phyloP scores from a whole-genome alignment of 164 flowering plant genomes.

The Nymphaea thermarum region DNA sequence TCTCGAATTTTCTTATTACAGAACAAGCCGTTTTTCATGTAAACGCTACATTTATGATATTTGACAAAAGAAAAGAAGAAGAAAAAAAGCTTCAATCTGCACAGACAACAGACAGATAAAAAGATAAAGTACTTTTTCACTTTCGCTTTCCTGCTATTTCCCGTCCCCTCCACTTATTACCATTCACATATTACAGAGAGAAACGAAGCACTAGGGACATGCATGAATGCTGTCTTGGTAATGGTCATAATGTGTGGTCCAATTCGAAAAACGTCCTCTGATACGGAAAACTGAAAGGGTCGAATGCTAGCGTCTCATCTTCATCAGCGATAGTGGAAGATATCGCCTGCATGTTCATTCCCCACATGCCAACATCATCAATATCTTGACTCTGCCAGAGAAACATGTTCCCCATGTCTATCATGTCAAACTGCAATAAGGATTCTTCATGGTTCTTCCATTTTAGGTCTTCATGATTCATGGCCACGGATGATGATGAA shows the following conservation, averaged over 20 bases:
- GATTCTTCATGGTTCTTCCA: neutral
- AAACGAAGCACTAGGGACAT: neutral
- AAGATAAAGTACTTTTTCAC: neutral
- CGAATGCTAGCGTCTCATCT: conserved; percentile 13
- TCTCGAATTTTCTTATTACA: neutral
- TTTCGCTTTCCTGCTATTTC: neutral
- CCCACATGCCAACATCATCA: conserved; percentile 39
- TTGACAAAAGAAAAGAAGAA: too few relatives aligned
- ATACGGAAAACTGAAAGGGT: conserved; percentile 13
- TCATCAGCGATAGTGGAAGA: conserved; percentile 12
- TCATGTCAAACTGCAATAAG: conserved; percentile 21
- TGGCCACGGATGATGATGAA: conserved; percentile 16
- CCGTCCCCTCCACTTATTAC: neutral
- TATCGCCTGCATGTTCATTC: conserved; percentile 11
- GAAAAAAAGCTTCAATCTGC: neutral
- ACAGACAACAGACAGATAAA: neutral
- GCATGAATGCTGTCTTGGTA: neutral
- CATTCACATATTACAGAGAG: neutral
- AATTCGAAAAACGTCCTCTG: conserved; percentile 10
- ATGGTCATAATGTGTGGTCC: neutral
- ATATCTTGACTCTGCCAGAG: conserved; percentile 18
- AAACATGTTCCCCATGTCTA: conserved; percentile 14
- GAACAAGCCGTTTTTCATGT: neutral
- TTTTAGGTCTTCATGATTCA: conserved; percentile 13
- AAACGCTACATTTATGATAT: neutral